phyloP scores from a whole-genome alignment of 306 rosid genomes.

The Vachellia collinsii region DNA sequence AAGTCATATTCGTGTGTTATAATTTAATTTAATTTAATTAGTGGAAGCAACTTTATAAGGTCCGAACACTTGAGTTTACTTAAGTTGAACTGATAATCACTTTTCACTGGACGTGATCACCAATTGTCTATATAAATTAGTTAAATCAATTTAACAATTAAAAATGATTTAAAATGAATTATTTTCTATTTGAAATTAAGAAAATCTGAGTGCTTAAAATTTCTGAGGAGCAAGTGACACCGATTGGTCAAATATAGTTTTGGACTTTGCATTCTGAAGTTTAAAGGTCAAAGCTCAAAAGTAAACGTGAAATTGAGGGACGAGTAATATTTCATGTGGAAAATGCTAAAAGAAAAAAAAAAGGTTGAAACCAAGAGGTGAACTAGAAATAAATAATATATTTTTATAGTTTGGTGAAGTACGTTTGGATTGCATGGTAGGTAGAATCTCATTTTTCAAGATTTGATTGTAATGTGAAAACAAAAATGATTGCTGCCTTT shows the following conservation, averaged over 20 bases:
- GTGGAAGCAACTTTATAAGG: no score
- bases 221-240: background rate
- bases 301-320: background rate
- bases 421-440: conserved; percentile 3
- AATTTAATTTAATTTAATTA: background rate
- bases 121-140: background rate
- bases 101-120: background rate
- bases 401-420: conserved; percentile 11
- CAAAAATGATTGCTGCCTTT: background rate
- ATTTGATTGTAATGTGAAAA: conserved; percentile 15
- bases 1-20: no score
- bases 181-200: background rate
- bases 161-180: background rate
- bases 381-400: background rate
- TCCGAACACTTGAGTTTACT: background rate
- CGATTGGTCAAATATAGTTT: background rate
- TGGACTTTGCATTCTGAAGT: background rate
- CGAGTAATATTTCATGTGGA: background rate
- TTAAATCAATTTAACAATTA: background rate
- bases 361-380: no score
- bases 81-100: no score
- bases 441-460: conserved; percentile 24
- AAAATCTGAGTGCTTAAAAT: background rate
- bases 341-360: background rate
- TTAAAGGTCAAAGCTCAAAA: background rate